These are phyloP conservation scores for Rhododendron williamsianum DNA, from an alignment of 148 eudicot species.

Conservation along the genomic window DNA sequence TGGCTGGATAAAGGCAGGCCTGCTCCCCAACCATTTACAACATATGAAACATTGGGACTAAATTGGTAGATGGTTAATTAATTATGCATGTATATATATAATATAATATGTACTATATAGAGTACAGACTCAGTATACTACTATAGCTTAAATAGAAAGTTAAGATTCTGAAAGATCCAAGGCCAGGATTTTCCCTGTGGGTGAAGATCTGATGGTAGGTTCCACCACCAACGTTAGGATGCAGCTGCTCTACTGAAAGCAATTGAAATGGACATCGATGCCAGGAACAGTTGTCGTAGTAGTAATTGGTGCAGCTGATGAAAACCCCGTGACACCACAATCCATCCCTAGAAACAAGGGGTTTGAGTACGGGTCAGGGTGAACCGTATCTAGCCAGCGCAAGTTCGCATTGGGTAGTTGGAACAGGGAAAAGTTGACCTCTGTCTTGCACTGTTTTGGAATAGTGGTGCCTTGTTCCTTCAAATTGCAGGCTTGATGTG, in stretches of 20 bases:
- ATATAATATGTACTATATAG: neutral
- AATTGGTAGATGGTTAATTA: neutral
- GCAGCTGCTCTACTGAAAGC: slow-evolving; percentile 6
- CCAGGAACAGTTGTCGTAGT: slow-evolving; percentile 17
- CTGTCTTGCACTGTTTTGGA: slow-evolving; percentile 29
- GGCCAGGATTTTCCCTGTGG: slow-evolving; percentile 29
- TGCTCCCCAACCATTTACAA: neutral
- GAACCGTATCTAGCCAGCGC: slow-evolving; percentile 5
- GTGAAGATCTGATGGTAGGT: slow-evolving; percentile 14
- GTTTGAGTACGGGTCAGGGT: neutral
- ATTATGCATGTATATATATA: neutral
- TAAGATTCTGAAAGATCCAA: slow-evolving; percentile 5
- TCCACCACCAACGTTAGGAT: slow-evolving; percentile 20
- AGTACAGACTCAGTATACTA: neutral
- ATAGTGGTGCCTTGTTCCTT: slow-evolving; percentile 6
- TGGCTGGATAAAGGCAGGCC: neutral
- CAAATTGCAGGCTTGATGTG: slow-evolving; percentile 18
- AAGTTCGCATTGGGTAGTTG: slow-evolving; percentile 7
- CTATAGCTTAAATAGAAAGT: neutral
- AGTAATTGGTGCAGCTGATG: neutral
- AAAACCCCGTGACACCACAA: neutral
- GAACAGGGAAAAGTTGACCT: slow-evolving; percentile 17
- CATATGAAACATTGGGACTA: neutral
- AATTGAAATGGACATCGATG: slow-evolving; percentile 17
- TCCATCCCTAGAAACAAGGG: slow-evolving; percentile 12